These are phyloP conservation scores for Podaxis pistillaris DNA, from an alignment of 768 basidiomycete species.

Conservation along the genomic window DNA sequence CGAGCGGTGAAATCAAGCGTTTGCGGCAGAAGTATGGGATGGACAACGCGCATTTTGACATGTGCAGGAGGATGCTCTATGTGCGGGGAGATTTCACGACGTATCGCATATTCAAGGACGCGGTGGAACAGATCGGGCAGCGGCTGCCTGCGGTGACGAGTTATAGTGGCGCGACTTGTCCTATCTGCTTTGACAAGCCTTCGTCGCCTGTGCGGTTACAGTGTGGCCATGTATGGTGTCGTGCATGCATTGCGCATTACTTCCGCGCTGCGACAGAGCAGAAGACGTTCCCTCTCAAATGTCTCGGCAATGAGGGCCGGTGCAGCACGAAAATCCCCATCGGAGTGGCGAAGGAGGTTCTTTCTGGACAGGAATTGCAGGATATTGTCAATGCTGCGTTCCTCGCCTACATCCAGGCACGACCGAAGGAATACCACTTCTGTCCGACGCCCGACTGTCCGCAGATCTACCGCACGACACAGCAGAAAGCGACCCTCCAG, in stretches of 20 bases:
- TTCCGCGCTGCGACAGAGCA: constrained; percentile 55
- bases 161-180: constrained; percentile 39
- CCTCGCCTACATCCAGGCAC: constrained; percentile 51
- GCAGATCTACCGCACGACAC: constrained; percentile 64
- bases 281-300: constrained; percentile 67
- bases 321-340: constrained; percentile 62
- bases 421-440: constrained; percentile 61
- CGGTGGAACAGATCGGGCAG: constrained; percentile 33
- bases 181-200: constrained; percentile 66
- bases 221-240: constrained; percentile 74
- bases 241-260: constrained; percentile 57
- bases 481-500: constrained; percentile 38
- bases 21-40: constrained; percentile 51
- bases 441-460: constrained; percentile 81
- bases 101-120: constrained; percentile 26
- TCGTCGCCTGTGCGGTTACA: constrained; percentile 48
- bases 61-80: constrained; percentile 37
- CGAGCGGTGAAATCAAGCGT: constrained; percentile 41
- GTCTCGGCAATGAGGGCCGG: constrained; percentile 61
- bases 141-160: constrained; percentile 27
- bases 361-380: constrained; percentile 53
- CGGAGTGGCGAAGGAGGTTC: constrained; percentile 43
- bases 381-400: constrained; percentile 58
- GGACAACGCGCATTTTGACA: constrained; percentile 56
- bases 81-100: constrained; percentile 56